These are phyloP conservation scores for Lachnellula willkommii DNA, from an alignment of 2,329 filamentous ascomycete genomes.

Conservation along the genomic window DNA sequence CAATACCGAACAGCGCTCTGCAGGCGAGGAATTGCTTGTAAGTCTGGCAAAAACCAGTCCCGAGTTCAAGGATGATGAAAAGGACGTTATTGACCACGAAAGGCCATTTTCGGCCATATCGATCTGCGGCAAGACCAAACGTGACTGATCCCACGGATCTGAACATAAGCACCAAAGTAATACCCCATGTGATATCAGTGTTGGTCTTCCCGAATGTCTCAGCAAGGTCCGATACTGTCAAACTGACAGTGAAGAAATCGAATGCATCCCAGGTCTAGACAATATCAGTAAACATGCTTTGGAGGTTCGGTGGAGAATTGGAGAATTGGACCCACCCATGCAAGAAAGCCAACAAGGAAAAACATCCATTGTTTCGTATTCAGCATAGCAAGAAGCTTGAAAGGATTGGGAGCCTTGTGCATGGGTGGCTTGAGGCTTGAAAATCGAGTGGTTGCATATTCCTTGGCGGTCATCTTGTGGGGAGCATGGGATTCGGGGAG, in stretches of 20 bases:
- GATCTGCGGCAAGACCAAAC: constrained; percentile 74
- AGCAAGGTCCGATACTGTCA: constrained; percentile 68
- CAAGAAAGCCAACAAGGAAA: constrained; percentile 66
- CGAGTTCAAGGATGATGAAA: constrained; percentile 63
- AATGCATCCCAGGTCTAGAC: constrained; percentile 66
- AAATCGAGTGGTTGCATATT: constrained; percentile 48
- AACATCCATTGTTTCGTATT: constrained; percentile 65
- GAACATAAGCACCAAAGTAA: constrained; percentile 69
- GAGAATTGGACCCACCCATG: constrained; percentile 46
- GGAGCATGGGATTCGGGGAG: constrained; percentile 22
- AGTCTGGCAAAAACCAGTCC: constrained; percentile 69
- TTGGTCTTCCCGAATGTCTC: constrained; percentile 53
- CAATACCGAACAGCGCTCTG: constrained; percentile 69
- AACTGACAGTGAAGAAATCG: constrained; percentile 75
- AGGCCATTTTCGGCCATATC: constrained; percentile 75
- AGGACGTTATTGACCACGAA: constrained; percentile 72
- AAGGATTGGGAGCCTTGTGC: constrained; percentile 62
- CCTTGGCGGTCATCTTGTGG: constrained; percentile 15
- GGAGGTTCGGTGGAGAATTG: not conserved
- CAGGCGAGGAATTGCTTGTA: constrained; percentile 66
- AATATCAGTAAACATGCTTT: not conserved
- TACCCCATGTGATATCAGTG: constrained; percentile 68
- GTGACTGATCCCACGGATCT: constrained; percentile 68
- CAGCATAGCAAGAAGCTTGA: constrained; percentile 62
- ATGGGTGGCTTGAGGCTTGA: constrained; percentile 53